Base-by-base conservation (phyloP, 164 flowering plant genomes). In the Piper longum region DNA sequence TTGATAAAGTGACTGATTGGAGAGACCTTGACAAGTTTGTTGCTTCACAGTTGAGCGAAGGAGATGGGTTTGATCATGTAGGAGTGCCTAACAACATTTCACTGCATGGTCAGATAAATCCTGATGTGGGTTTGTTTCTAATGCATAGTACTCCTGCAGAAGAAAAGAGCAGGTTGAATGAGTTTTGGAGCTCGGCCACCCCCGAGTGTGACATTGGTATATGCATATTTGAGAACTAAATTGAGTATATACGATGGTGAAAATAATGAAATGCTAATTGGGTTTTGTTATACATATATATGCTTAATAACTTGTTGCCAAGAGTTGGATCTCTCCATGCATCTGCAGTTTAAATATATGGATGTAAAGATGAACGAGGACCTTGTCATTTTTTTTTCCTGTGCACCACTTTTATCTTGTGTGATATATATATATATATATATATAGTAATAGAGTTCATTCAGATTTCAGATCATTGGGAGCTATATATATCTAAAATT, bases 31-130 rank as follows among this genome's bases (percentile, higher is more conserved):
- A 92, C 73, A 87, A 80, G 83, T 86, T 92, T 75, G 96, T 89
- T 19, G 98, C 98, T 12, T 87, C 98, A 16, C 98, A 91, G 66
- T 59, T 88, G 80, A 91, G 98, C 61, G 93, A 90, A n/a, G 89
- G 77, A 64, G 81, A 81, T 41, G 65, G 74, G 61, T 72, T 55
- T 66, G 79, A 62, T 43, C 14, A 69, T 48, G 52, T 52, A 43
- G 77, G 65, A 51, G 78, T 74, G 55, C 62, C 45, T 54, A 64
- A 74, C 55, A 63, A 81, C 72, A 76, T 76, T 62, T 79, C 59
- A 36, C 63, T 12, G 16, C 64, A 70, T 65, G 40, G 2, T 17
- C 63, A 70, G 64, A 40, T 69, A 61, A 59, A 62, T 65, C 69
- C 81, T 12, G 87, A 80, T 43, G 63, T 79, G 82, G 82, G 78